Evolutionary conservation across 441 rosid species (phyloP), one percentile per base, ranked within the genome.

Genomic region (Theobroma grandiflorum): DNA sequence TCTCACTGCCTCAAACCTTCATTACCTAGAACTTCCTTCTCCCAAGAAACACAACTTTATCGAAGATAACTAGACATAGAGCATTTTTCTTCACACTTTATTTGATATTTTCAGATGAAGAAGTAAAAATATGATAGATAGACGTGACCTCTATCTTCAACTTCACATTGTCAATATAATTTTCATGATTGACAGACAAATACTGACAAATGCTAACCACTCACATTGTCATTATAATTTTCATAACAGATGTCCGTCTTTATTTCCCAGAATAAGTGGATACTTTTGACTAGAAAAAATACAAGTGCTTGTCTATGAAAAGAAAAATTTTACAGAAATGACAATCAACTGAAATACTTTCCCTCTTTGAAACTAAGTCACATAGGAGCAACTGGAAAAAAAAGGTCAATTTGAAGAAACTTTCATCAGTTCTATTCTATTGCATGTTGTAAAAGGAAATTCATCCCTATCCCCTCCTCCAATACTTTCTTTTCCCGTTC

Each of bases 101-200:
- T 47, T 20, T 45, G 53, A 22, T 43, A 49, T 49, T 31, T 26
- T 26, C 40, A 31, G 55, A 45, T 12, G 53, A 68, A 12, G 20
- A 69, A 45, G 37, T 18, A 43, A 43, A 38, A 45, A 68, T 26
- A 69, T 22, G 74, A 45, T 22, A 12, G 55, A 47, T 47, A 69
- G 74, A 69, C 26, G 74, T 22, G 42, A 49, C 74, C 74, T 70
- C 59, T 70, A 2, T 11, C 40, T 14, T 70, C 74, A 70, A 6
- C 10, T 45, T 47, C 31, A n/a, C 53, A 1, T 70, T 26, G 6
- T 31, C 26, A 26, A 15, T 31, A 49, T 8, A 49, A 22, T 70
- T 45, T 49, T 70, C 15, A 3, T 31, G 16, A 42, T 31, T 10
- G 2, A 26, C 58, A 31, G 49, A 70, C 37, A 33, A 71, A 31